Percentiles rank a stretch among this genome's conserved stretches.
Conservation (phyloP, 2,329 filamentous ascomycete genomes). For the Curvularia spicifera region DNA sequence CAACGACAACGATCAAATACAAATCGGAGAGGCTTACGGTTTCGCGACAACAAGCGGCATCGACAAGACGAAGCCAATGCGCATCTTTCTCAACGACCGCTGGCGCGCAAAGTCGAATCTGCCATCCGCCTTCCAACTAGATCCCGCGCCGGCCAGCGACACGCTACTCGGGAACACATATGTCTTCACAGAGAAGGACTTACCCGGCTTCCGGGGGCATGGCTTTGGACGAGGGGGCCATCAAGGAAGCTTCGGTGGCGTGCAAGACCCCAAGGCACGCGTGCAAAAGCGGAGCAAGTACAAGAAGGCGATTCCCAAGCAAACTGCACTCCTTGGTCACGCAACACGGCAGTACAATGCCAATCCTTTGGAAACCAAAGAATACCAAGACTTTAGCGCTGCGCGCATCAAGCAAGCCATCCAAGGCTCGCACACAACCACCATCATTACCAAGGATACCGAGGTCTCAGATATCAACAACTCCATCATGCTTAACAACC, state of each 20-base stretch:
- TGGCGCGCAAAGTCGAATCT: slow-evolving; percentile 72
- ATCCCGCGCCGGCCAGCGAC: slow-evolving; percentile 62
- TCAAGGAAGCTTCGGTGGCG: slow-evolving; percentile 28
- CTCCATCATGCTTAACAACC: slow-evolving; percentile 38
- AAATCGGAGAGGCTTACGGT: slow-evolving; percentile 46
- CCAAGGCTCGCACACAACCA: slow-evolving; percentile 39
- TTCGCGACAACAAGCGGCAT: slow-evolving; percentile 39
- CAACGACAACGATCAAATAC: slow-evolving; percentile 49
- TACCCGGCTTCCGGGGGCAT: slow-evolving; percentile 71
- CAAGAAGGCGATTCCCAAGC: slow-evolving; percentile 48
- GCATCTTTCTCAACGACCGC: slow-evolving; percentile 68
- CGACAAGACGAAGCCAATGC: slow-evolving; percentile 59
- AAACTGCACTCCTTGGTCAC: slow-evolving; percentile 65
- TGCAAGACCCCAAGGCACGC: slow-evolving; percentile 43
- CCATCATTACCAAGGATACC: slow-evolving; percentile 39
- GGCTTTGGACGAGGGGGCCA: slow-evolving; percentile 31
- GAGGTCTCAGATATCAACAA: slow-evolving; percentile 34
- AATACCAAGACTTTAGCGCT: slow-evolving; percentile 52
- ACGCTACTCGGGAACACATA: slow-evolving; percentile 79
- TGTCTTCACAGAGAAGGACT: slow-evolving; percentile 91
- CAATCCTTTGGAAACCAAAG: slow-evolving; percentile 53
- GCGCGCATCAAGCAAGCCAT: slow-evolving; percentile 56
- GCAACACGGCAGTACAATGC: slow-evolving; percentile 64
- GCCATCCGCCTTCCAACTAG: slow-evolving; percentile 88
- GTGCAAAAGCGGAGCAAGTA: slow-evolving; percentile 46